Evolutionary conservation across 306 rosid genomes (phyloP).

Genomic region (Benincasa hispida): DNA sequence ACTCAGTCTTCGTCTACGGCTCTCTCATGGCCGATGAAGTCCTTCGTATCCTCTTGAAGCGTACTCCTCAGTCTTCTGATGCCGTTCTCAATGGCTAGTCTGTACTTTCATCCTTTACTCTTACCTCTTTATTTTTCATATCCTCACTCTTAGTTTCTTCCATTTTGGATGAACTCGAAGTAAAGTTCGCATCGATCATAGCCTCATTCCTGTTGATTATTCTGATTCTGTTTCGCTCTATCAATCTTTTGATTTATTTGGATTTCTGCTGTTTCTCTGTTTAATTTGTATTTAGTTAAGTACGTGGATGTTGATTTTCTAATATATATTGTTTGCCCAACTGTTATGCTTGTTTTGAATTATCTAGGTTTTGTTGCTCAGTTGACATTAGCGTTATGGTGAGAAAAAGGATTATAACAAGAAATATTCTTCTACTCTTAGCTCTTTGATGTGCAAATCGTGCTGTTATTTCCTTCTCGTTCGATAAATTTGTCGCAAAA

Average conservation of each 20-base stretch:
- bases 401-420: background rate
- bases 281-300: background rate
- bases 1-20: conserved; percentile 82
- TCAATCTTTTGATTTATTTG: background rate
- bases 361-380: background rate
- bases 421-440: conserved; percentile 8
- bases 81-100: conserved; percentile 58
- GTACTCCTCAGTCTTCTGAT: conserved; percentile 40
- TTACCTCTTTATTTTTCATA: background rate
- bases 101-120: conserved; percentile 15
- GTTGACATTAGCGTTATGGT: background rate
- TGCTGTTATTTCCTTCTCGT: background rate
- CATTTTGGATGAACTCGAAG: background rate
- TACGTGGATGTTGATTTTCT: background rate
- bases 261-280: background rate
- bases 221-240: background rate
- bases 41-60: conserved; percentile 46
- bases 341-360: background rate
- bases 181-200: background rate
- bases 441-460: background rate
- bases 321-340: background rate
- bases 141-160: background rate
- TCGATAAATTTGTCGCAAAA: background rate
- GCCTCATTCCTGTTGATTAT: background rate
- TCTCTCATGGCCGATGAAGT: conserved; percentile 79